Base-by-base conservation (phyloP, 2,329 filamentous ascomycete species). In the Cladosporium sp. region DNA sequence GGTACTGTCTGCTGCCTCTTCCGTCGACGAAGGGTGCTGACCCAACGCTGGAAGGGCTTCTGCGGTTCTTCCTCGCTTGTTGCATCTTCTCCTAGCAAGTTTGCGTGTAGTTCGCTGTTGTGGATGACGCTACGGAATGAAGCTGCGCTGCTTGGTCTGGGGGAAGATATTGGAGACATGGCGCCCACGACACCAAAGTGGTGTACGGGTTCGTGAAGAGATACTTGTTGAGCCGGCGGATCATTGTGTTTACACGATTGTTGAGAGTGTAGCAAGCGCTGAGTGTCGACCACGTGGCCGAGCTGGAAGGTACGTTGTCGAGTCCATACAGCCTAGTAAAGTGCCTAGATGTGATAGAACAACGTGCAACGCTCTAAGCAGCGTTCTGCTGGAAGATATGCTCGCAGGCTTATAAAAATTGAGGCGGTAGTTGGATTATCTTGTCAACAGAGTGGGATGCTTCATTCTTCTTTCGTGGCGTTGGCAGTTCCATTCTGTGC, bases 41-140 rank as follows among this genome's bases (percentile, higher is more conserved):
- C 86, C 90, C 91, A 94, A 75, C 86, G 89, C 55, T 86, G 84
- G 72, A 94, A 92, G 2, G 88, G 87, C n/a, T 66, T 66, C n/a
- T 59, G 65, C 21, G 44, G 51, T 12, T 52, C 55, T 28, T 60
- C 34, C 1, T 57, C 52, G 4, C 30, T 36, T 32, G 51, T 52
- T n/a, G 36, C 44, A 11, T 52, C 55, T 5, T 59, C 41, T 41
- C 26, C 55, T 24, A 36, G 64, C 26, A 32, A 54, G 30, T 55
- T 34, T 3, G 64, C 26, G n/a, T 38, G 32, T 24, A 60, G 21
- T 18, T 60, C 47, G 4, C 32, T 47, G 38, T 44, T 60, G 44
- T 60, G 64, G 14, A 65, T 52, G 6, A 65, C 64, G 24, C 64
- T 65, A 28, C 24, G 55, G 5, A 44, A 26, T 21, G 64, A 65